A percentile compares a stretch with the other conserved stretches of the same genome.
Evolutionary conservation across 768 basidiomycete species (phyloP).

Genomic region (Collybiopsis luxurians): DNA sequence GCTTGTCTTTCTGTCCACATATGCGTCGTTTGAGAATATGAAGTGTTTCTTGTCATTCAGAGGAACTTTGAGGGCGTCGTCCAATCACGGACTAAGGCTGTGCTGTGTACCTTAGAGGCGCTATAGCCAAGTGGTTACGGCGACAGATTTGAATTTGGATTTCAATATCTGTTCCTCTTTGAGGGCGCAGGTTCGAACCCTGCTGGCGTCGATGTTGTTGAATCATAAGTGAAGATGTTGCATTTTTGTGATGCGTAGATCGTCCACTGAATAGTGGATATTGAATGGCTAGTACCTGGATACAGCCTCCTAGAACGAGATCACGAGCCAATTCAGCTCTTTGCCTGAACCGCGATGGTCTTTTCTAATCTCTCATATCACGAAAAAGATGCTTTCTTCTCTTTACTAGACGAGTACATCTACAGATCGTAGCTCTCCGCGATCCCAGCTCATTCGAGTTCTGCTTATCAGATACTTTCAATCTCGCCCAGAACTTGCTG

Average conservation of each 20-base stretch:
- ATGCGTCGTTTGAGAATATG: too few species aligned
- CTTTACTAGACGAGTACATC: conserved; percentile 79
- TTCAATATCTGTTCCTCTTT: conserved; percentile 4
- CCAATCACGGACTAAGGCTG: too few species aligned
- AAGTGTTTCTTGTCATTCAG: too few species aligned
- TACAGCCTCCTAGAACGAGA: too few species aligned
- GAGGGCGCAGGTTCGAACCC: conserved; percentile 8
- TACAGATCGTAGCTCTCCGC: too few species aligned
- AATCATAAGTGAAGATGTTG: too few species aligned
- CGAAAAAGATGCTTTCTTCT: conserved; percentile 83
- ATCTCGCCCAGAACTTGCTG: conserved; percentile 65
- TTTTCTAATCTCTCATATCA: conserved; percentile 62
- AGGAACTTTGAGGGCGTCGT: too few species aligned
- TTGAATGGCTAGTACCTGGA: too few species aligned
- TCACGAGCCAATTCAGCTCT: too few species aligned
- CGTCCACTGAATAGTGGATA: too few species aligned
- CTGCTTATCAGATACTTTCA: conserved; percentile 58
- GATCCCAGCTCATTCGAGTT: not conserved
- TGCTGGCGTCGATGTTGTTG: conserved; percentile 7
- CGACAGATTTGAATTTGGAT: conserved; percentile 47
- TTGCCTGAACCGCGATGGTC: conserved; percentile 46
- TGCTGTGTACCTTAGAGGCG: conserved; percentile 30
- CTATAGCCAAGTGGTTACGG: conserved; percentile 82
- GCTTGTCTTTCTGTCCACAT: too few species aligned
- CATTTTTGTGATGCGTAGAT: too few species aligned